Conservation (phyloP, 164 flowering plant species). For the Aristolochia fimbriata region DNA sequence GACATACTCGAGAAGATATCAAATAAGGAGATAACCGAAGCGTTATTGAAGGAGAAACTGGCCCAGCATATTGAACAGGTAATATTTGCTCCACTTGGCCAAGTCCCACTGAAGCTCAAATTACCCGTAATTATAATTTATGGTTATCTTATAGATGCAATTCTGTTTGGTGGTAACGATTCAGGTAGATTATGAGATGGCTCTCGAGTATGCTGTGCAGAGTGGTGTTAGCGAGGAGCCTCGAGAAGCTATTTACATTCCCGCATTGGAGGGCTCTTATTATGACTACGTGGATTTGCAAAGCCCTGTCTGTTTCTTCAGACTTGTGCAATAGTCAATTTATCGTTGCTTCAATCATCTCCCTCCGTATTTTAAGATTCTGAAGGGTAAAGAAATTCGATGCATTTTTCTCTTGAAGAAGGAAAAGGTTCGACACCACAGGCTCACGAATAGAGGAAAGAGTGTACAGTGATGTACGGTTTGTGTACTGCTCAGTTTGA, state of each 20-base stretch:
- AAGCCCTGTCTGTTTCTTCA: slow-evolving; percentile 56
- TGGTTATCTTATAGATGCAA: not conserved
- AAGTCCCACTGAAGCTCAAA: not conserved
- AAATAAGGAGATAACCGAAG: slow-evolving; percentile 40
- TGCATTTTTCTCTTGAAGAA: too few relatives aligned
- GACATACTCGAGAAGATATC: slow-evolving; percentile 56
- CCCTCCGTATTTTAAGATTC: too few relatives aligned
- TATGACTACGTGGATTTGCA: slow-evolving; percentile 39
- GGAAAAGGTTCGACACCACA: too few relatives aligned
- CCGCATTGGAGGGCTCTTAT: slow-evolving; percentile 31
- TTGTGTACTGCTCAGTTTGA: too few relatives aligned
- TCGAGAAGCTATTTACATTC: slow-evolving; percentile 53
- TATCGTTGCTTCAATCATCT: too few relatives aligned
- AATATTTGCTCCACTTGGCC: not conserved
- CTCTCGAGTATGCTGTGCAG: slow-evolving; percentile 68
- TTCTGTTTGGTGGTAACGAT: slow-evolving; percentile 2
- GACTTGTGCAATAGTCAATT: slow-evolving; percentile 35
- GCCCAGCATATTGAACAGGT: slow-evolving; percentile 90
- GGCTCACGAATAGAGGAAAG: too few relatives aligned
- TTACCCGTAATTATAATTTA: not conserved
- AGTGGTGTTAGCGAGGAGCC: slow-evolving; percentile 80
- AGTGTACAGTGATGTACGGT: too few relatives aligned
- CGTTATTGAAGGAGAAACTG: slow-evolving; percentile 58
- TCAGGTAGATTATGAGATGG: slow-evolving; percentile 90
- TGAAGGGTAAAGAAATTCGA: too few relatives aligned